phyloP scores from a whole-genome alignment of 2,329 filamentous ascomycete genomes.

The Zymoseptoria brevis region DNA sequence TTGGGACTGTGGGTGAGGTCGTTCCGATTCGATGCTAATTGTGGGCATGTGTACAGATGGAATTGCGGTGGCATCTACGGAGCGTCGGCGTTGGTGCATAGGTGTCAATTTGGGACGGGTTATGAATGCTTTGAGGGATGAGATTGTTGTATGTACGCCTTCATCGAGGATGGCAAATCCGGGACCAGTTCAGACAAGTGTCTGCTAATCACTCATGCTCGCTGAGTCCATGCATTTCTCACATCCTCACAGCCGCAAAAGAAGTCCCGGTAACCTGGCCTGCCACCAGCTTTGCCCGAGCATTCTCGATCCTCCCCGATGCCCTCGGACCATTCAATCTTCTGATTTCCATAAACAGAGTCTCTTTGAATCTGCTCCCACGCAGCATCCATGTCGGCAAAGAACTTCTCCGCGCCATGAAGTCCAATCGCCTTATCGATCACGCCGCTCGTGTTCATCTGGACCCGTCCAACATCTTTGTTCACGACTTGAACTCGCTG shows the following conservation, averaged over 20 bases:
- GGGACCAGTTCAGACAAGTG: too few relatives aligned
- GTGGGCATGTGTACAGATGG: background rate
- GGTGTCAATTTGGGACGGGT: background rate
- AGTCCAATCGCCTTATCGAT: slow-evolving; percentile 5
- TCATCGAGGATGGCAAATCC: too few relatives aligned
- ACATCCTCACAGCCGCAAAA: background rate
- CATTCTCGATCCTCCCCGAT: background rate
- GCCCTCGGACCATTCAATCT: background rate
- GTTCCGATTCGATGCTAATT: background rate
- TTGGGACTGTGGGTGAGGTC: background rate
- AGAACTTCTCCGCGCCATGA: slow-evolving; percentile 8
- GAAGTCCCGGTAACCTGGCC: background rate
- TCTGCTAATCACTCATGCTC: too few relatives aligned
- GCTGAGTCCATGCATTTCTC: background rate
- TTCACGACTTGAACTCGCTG: slow-evolving; percentile 1
- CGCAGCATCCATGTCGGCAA: background rate
- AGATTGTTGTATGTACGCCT: background rate
- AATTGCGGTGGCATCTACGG: background rate
- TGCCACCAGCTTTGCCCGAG: background rate
- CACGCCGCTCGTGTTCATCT: slow-evolving; percentile 16
- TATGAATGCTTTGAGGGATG: background rate
- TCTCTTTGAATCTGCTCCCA: slow-evolving; percentile 4
- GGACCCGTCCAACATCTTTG: background rate
- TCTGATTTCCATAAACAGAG: background rate
- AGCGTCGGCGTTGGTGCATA: background rate